Percentiles rank a stretch among this genome's conserved stretches.
Evolutionary conservation across 2,329 filamentous ascomycete genomes (phyloP).

Genomic region (Monosporascus sp.): DNA sequence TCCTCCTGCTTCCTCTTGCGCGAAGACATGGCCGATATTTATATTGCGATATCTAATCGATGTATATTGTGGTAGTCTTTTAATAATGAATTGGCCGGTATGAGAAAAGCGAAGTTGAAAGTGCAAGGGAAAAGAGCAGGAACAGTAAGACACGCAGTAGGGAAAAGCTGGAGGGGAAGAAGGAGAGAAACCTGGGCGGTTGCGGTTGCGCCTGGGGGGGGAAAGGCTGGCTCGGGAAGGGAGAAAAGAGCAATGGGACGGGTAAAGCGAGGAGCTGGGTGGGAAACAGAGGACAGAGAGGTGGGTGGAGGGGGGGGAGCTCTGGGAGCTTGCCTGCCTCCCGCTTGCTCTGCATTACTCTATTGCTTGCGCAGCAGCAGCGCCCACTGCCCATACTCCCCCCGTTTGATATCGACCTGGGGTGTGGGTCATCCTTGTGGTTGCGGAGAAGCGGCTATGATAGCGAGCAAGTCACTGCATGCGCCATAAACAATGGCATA

Average conservation of each 20-base stretch:
- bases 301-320: slow-evolving; percentile 10
- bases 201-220: slow-evolving; percentile 21
- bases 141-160: slow-evolving; percentile 4
- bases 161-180: slow-evolving; percentile 10
- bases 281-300: slow-evolving; percentile 1
- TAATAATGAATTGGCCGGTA: slow-evolving; percentile 1
- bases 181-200: slow-evolving; percentile 18
- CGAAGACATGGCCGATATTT: slow-evolving; percentile 20
- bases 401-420: slow-evolving; percentile 1
- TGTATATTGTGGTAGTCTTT: neutral
- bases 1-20: slow-evolving; percentile 30
- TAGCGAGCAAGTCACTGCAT: slow-evolving; percentile 14
- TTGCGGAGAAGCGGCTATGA: slow-evolving; percentile 8
- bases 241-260: neutral
- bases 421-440: slow-evolving; percentile 1
- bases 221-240: slow-evolving; percentile 20
- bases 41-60: slow-evolving; percentile 1
- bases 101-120: slow-evolving; percentile 7
- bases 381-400: neutral
- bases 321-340: slow-evolving; percentile 14
- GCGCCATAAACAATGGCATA: slow-evolving; percentile 16
- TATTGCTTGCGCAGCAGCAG: neutral
- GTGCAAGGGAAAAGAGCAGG: slow-evolving; percentile 13
- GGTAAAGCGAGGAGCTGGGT: slow-evolving; percentile 11
- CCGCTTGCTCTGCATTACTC: neutral